Evolutionary conservation across 2,329 filamentous ascomycete genomes (phyloP).

Genomic region (Lasiodiplodia sp.): DNA sequence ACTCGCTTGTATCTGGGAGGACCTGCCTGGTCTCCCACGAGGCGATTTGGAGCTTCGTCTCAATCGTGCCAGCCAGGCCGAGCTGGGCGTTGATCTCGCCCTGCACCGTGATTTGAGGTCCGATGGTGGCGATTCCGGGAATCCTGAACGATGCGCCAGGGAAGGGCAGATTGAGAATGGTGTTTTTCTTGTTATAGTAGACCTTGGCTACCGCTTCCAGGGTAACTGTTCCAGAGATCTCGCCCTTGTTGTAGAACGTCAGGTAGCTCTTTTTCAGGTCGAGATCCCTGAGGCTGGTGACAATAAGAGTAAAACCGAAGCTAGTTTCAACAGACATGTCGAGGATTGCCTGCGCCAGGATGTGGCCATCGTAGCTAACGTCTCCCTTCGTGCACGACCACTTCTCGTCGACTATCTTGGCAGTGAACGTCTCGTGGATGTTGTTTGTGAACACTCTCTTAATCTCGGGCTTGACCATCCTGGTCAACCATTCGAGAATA

Average conservation of each 20-base stretch:
- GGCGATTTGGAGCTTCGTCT: constrained; percentile 3
- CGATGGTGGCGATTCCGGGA: neutral
- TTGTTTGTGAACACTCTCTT: constrained; percentile 38
- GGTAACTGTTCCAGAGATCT: constrained; percentile 37
- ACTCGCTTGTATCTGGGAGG: neutral
- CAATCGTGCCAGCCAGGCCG: neutral
- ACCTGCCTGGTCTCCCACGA: neutral
- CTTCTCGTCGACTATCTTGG: constrained; percentile 37
- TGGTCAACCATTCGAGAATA: constrained; percentile 41
- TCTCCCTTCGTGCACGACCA: constrained; percentile 32
- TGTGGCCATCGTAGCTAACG: constrained; percentile 31
- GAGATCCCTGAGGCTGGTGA: constrained; percentile 35
- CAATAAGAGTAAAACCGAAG: constrained; percentile 41
- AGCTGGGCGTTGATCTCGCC: neutral
- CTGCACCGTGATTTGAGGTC: neutral
- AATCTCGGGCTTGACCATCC: constrained; percentile 35
- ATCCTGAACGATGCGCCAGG: neutral
- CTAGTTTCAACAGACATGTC: constrained; percentile 37
- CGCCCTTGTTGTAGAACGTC: constrained; percentile 38
- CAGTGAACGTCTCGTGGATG: constrained; percentile 36
- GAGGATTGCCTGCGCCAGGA: constrained; percentile 35
- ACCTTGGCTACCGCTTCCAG: constrained; percentile 38
- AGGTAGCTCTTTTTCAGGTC: constrained; percentile 39
- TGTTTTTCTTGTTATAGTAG: constrained; percentile 22
- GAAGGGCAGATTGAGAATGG: neutral